A percentile compares a stretch with the other conserved stretches of the same genome.
Conservation (phyloP, 2,329 filamentous ascomycete genomes). For the Arthrinium puccinioides region DNA sequence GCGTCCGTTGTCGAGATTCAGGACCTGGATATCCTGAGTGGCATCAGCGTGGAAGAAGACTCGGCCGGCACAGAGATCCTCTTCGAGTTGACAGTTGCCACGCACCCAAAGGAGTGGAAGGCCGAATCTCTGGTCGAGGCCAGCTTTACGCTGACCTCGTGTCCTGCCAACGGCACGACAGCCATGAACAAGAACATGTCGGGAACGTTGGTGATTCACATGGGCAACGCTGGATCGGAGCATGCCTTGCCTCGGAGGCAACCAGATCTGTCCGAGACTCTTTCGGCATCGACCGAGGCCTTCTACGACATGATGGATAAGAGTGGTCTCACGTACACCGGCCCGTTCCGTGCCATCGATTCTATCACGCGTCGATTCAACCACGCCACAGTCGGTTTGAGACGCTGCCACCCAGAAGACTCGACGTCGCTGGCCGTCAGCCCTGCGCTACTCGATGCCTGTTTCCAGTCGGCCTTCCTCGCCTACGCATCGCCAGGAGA, state of each 20-base stretch:
- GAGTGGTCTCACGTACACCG: constrained; percentile 29
- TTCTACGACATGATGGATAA: constrained; percentile 35
- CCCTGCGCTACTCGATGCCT: constrained; percentile 33
- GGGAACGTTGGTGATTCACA: constrained; percentile 22
- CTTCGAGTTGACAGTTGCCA: constrained; percentile 24
- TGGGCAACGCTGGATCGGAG: constrained; percentile 18
- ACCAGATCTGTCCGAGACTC: constrained; percentile 19
- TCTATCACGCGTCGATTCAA: constrained; percentile 26
- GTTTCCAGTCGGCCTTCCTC: constrained; percentile 34
- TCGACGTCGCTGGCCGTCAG: constrained; percentile 27
- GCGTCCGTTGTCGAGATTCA: constrained; percentile 18
- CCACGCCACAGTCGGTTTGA: constrained; percentile 25
- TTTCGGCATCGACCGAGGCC: constrained; percentile 19
- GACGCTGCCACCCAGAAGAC: constrained; percentile 25
- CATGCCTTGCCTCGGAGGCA: constrained; percentile 20
- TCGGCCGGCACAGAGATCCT: constrained; percentile 27
- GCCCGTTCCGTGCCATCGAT: constrained; percentile 28
- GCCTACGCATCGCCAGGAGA: constrained; percentile 32
- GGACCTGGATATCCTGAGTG: constrained; percentile 18
- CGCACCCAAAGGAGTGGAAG: constrained; percentile 4
- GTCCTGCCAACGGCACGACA: constrained; percentile 20
- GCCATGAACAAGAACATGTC: constrained; percentile 29
- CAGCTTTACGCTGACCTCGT: constrained; percentile 26
- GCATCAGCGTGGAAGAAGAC: constrained; percentile 19
- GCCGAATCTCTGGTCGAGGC: constrained; percentile 18